These are phyloP conservation scores for Thermomucor indicae-seudaticae DNA, from an alignment of 371 early-diverging fungal genomes.

Conservation along the genomic window DNA sequence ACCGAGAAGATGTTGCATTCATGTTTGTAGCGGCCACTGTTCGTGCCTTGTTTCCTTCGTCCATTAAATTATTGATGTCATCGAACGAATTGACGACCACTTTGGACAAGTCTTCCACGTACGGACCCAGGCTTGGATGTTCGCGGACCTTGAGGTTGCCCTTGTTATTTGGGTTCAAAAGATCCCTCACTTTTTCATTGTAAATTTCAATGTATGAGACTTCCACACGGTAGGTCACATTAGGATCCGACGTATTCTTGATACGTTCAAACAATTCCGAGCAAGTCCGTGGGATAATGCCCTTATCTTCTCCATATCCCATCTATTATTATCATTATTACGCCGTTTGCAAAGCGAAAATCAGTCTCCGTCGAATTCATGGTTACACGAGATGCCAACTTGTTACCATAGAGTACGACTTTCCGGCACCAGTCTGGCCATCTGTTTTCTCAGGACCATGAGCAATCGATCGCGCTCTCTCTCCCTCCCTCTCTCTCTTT, in stretches of 20 bases:
- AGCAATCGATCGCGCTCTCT: background rate
- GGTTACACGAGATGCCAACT: background rate
- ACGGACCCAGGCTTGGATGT: conserved; percentile 88
- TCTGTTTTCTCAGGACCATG: conserved; percentile 34
- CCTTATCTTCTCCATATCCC: conserved; percentile 73
- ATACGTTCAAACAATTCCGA: conserved; percentile 74
- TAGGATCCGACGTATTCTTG: conserved; percentile 32
- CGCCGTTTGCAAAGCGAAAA: too few relatives aligned
- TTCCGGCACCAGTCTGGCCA: conserved; percentile 87
- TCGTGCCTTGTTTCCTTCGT: conserved; percentile 86
- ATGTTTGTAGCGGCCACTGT: conserved; percentile 95
- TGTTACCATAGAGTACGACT: conserved; percentile 80
- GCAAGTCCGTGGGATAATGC: conserved; percentile 83
- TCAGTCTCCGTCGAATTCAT: background rate
- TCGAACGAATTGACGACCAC: conserved; percentile 75
- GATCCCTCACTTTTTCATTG: conserved; percentile 89
- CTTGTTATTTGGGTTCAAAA: conserved; percentile 77
- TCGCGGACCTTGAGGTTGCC: conserved; percentile 83
- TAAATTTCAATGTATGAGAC: conserved; percentile 86
- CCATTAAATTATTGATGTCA: conserved; percentile 78
- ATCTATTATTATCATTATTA: too few relatives aligned
- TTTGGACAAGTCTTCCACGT: conserved; percentile 88
- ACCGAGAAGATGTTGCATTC: conserved; percentile 92
- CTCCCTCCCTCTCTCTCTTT: background rate
- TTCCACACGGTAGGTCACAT: conserved; percentile 66